Percentiles rank a stretch among this genome's conserved stretches.
Conservation (phyloP, 192 early-diverging fungal genomes). For the Radiomyces spectabilis region DNA sequence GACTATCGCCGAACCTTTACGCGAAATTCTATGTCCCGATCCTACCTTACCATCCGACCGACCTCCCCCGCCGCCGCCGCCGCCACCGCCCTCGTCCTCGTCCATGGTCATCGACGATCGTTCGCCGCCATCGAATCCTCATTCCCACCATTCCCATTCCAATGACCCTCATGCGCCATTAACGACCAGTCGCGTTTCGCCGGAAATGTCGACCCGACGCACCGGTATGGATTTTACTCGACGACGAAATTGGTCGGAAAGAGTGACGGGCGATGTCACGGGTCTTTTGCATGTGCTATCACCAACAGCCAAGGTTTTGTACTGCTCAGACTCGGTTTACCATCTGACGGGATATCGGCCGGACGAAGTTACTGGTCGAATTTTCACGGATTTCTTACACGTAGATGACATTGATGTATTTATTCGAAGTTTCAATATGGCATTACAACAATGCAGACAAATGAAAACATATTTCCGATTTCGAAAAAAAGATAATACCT, state of each 20-base stretch:
- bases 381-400: constrained; percentile 37
- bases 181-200: no score
- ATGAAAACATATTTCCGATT: constrained; percentile 34
- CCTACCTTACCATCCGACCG: no score
- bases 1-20: no score
- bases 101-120: no score
- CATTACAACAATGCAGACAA: constrained; percentile 21
- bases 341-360: constrained; percentile 36
- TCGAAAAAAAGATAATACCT: constrained; percentile 36
- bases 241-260: constrained; percentile 35
- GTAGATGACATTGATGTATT: constrained; percentile 39
- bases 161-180: no score
- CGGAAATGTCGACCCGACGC: no score
- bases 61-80: no score
- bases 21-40: no score
- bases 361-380: constrained; percentile 31
- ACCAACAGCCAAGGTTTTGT: constrained; percentile 28
- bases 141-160: no score
- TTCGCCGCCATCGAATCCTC: no score
- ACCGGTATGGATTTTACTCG: constrained; percentile 39
- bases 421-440: constrained; percentile 27
- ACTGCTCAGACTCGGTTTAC: constrained; percentile 35
- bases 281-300: constrained; percentile 37
- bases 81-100: no score
- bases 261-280: constrained; percentile 33